Base-by-base conservation (phyloP, 257 asterid genomes). In the Cynanchum wilfordii region DNA sequence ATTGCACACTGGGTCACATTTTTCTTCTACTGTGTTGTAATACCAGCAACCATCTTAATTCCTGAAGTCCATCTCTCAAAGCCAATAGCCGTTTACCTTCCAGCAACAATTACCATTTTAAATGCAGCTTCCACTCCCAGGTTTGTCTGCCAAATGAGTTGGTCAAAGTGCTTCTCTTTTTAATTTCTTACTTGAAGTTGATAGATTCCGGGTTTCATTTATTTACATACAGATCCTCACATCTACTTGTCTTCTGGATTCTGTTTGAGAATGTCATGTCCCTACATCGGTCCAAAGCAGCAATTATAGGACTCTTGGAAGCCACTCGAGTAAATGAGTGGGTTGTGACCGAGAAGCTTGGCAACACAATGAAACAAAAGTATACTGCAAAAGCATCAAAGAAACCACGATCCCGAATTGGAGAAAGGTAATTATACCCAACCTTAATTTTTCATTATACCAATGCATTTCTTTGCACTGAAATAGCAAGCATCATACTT, bases 1-100 rank as follows among this genome's bases (percentile, higher is more conserved):
- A 82, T 93, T 38, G 98, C 98, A 57, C 98, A 91, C 65, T 83
- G 92, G 94, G 94, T 91, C 67, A 93, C 97, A 75, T 93, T 91
- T 81, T 88, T 91, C 94, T 86, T 93, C 76, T 93, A 91, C 85
- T 93, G 97, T 80, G 63, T 90, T 4, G 89, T 93, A 27, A 86
- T 93, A 79, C 98, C 96, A 10, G 90, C 96, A 19, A 88, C 97
- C 50, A 84, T 91, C 81, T 71, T 89, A 68, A 87, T 91, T 59
- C 96, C 98, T 29, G 97, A 93, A 75, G 93, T 90, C 12, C 78
- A 83, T 40, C 91, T 93, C 59, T 87, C 96, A 29, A 87, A 85
- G 77, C 87, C 93, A 22, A 73, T 90, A 76, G 98, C 96, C 30
- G 86, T 93, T 76, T 93, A 93, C 83, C 89, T 93, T 62, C 98